Conservation (phyloP, 2,329 filamentous ascomycete genomes). For the Pezicula radicicola region DNA sequence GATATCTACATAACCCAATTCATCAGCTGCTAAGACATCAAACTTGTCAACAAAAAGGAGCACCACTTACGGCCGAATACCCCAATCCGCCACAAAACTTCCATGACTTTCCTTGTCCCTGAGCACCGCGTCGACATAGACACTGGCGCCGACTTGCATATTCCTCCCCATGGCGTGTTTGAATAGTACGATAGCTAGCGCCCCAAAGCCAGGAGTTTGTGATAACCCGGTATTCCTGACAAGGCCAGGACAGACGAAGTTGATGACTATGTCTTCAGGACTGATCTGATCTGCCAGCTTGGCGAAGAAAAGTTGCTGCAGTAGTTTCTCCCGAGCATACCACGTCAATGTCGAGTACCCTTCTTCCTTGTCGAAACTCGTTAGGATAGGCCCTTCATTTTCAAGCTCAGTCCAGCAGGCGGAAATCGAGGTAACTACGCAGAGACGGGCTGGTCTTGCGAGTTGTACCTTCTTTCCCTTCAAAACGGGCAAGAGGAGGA, state of each 20-base stretch:
- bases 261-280: slow-evolving; percentile 32
- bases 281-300: slow-evolving; percentile 34
- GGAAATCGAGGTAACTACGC: slow-evolving; percentile 28
- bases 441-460: slow-evolving; percentile 18
- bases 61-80: slow-evolving; percentile 39
- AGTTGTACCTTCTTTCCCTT: background rate
- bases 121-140: slow-evolving; percentile 43
- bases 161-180: slow-evolving; percentile 27
- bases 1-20: background rate
- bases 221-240: slow-evolving; percentile 37
- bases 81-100: slow-evolving; percentile 45
- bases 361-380: slow-evolving; percentile 29
- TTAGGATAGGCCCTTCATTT: slow-evolving; percentile 24
- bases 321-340: slow-evolving; percentile 30
- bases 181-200: slow-evolving; percentile 16
- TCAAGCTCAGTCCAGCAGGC: slow-evolving; percentile 25
- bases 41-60: background rate
- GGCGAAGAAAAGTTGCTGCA: slow-evolving; percentile 33
- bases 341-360: slow-evolving; percentile 19
- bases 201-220: slow-evolving; percentile 26
- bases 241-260: slow-evolving; percentile 32
- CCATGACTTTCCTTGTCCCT: slow-evolving; percentile 47
- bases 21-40: background rate
- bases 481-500: slow-evolving; percentile 4
- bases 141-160: slow-evolving; percentile 38